A percentile compares a stretch with the other conserved stretches of the same genome.
These are phyloP conservation scores for Oryza longistaminata DNA, from an alignment of 176 grass and related monocot species.

Conservation along the genomic window DNA sequence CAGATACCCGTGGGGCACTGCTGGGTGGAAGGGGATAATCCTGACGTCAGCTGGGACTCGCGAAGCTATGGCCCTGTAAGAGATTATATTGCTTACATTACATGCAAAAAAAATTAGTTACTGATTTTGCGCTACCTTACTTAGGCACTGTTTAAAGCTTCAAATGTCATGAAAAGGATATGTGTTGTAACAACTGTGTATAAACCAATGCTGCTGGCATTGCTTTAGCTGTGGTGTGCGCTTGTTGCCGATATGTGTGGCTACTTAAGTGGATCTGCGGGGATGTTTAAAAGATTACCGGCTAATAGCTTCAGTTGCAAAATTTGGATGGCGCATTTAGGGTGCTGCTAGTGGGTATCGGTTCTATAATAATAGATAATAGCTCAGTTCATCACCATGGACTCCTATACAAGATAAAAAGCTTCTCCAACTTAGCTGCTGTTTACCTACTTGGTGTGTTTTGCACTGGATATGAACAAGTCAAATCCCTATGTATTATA, in stretches of 20 bases:
- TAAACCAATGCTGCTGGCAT: background rate
- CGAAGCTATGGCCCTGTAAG: slow-evolving; percentile 69
- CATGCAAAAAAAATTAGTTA: background rate
- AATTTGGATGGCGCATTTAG: background rate
- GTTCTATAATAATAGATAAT: background rate
- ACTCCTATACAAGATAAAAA: background rate
- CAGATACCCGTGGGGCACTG: slow-evolving; percentile 70
- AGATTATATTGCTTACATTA: background rate
- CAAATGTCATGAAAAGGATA: background rate
- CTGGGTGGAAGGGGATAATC: slow-evolving; percentile 90
- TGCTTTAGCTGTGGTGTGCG: background rate
- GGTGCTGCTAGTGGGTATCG: too few relatives aligned
- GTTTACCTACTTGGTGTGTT: background rate
- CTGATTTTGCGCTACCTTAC: background rate
- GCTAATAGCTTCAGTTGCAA: background rate
- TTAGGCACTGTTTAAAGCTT: background rate
- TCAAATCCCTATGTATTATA: background rate
- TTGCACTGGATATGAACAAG: background rate
- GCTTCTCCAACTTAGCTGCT: background rate
- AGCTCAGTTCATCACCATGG: background rate
- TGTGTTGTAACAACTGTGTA: background rate
- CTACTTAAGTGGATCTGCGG: background rate
- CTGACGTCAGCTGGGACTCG: slow-evolving; percentile 56
- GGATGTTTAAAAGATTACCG: background rate
- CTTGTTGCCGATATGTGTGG: background rate